Percentiles rank a stretch among this genome's conserved stretches.
Conservation (phyloP, 164 flowering plant genomes). For the Buxus sempervirens region DNA sequence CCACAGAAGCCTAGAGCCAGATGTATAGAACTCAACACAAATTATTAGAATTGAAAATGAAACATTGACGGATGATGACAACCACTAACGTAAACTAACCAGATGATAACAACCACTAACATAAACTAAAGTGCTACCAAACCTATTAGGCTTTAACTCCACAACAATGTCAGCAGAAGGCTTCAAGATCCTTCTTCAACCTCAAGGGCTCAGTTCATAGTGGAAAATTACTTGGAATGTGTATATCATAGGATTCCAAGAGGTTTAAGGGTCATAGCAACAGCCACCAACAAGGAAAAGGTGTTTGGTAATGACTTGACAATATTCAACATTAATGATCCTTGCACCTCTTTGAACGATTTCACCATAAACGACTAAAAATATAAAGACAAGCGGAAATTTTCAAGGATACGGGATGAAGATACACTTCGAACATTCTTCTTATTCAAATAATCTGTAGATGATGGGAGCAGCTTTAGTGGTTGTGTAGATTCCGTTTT, state of each 20-base stretch:
- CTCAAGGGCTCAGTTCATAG: neutral
- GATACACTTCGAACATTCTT: slow-evolving; percentile 48
- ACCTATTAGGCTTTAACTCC: no score
- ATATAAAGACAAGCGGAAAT: neutral
- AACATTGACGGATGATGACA: no score
- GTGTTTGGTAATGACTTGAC: neutral
- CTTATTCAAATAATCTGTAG: slow-evolving; percentile 65
- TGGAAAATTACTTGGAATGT: neutral
- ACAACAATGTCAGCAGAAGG: neutral
- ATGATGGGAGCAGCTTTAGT: slow-evolving; percentile 51
- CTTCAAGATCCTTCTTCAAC: neutral
- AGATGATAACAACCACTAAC: no score
- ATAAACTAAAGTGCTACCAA: no score
- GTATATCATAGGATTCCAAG: neutral
- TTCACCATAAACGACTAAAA: neutral
- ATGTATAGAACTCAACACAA: neutral
- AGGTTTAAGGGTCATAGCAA: neutral
- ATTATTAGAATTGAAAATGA: neutral
- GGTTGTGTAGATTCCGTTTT: slow-evolving; percentile 44
- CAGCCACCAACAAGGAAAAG: no score
- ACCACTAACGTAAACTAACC: no score
- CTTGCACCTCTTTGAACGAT: neutral
- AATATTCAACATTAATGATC: neutral
- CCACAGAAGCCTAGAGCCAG: neutral
- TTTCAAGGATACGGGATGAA: slow-evolving; percentile 62